Percentiles rank a stretch among this genome's conserved stretches.
phyloP scores from a whole-genome alignment of 1,284 basidiomycete genomes.

The Grifola frondosa region DNA sequence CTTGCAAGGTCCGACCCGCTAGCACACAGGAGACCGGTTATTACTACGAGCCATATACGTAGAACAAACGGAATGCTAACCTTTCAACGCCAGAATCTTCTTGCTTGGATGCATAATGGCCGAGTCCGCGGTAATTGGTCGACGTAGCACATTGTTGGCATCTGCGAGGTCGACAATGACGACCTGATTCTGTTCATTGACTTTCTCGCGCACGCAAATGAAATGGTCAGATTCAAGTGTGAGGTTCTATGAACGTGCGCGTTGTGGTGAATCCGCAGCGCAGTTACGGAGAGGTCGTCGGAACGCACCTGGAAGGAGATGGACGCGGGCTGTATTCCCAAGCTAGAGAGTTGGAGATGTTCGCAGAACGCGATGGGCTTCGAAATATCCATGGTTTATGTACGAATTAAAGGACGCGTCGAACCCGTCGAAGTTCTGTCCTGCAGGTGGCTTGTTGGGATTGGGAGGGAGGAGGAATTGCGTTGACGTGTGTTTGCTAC shows the following conservation, averaged over 20 bases:
- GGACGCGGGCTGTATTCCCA: conserved; percentile 94
- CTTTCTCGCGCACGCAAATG: conserved; percentile 90
- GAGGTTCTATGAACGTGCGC: conserved; percentile 54
- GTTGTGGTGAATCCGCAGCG: not conserved
- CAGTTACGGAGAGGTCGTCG: conserved; percentile 25
- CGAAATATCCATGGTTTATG: conserved; percentile 25
- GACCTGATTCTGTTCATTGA: conserved; percentile 91
- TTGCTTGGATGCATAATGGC: conserved; percentile 98
- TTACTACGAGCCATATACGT: not conserved
- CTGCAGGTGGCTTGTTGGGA: conserved; percentile 25
- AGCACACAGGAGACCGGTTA: conserved; percentile 6
- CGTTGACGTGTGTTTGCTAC: conserved; percentile 27
- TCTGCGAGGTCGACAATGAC: conserved; percentile 96
- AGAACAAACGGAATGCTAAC: conserved; percentile 41
- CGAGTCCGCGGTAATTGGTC: conserved; percentile 96
- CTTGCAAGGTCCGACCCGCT: conserved; percentile 94
- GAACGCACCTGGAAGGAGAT: conserved; percentile 91
- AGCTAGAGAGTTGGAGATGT: conserved; percentile 90
- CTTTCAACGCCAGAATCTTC: conserved; percentile 96
- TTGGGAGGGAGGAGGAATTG: conserved; percentile 7
- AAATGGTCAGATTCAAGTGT: conserved; percentile 97
- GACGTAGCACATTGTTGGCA: conserved; percentile 93
- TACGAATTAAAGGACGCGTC: conserved; percentile 13
- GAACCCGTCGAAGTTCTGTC: conserved; percentile 28
- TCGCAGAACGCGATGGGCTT: conserved; percentile 51